phyloP scores from a whole-genome alignment of 2,329 filamentous ascomycete genomes.

The Harringtonia lauricola region DNA sequence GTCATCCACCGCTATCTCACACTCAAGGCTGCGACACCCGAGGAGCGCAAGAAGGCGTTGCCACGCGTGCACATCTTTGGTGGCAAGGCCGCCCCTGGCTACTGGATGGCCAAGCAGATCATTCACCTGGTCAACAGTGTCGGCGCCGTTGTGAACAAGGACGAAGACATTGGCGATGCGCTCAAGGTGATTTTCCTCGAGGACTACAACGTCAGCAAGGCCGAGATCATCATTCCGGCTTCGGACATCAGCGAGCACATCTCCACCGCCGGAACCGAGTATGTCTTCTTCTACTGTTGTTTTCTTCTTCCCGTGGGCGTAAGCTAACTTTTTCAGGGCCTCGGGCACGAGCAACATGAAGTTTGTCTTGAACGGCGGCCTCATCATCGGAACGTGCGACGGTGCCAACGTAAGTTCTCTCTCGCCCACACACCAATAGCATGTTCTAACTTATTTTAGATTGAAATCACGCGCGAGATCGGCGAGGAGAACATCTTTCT shows the following conservation, averaged over 20 bases:
- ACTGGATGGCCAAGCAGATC: slow-evolving; percentile 99
- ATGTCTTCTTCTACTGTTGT: slow-evolving; percentile 18
- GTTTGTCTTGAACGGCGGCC: slow-evolving; percentile 91
- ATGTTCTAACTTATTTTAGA: slow-evolving; percentile 37
- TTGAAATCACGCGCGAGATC: slow-evolving; percentile 95
- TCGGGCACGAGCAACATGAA: slow-evolving; percentile 98
- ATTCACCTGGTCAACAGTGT: slow-evolving; percentile 95
- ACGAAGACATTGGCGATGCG: slow-evolving; percentile 81
- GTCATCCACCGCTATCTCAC: slow-evolving; percentile 89
- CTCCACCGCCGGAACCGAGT: slow-evolving; percentile 91
- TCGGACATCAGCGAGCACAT: slow-evolving; percentile 98
- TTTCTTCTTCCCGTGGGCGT: slow-evolving; percentile 5
- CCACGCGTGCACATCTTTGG: slow-evolving; percentile 94
- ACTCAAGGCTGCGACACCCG: slow-evolving; percentile 74
- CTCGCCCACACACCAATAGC: too few relatives aligned
- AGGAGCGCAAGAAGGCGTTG: slow-evolving; percentile 75
- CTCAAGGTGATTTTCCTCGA: slow-evolving; percentile 96
- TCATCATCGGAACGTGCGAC: slow-evolving; percentile 97
- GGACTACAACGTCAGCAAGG: slow-evolving; percentile 99
- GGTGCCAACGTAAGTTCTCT: slow-evolving; percentile 93
- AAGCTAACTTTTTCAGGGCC: slow-evolving; percentile 30
- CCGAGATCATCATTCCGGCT: slow-evolving; percentile 88
- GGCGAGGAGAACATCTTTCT: slow-evolving; percentile 97
- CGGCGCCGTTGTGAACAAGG: slow-evolving; percentile 80
- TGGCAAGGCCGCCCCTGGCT: slow-evolving; percentile 93